Evolutionary conservation across 176 grass and related monocot species (phyloP).

Genomic region (Eleusine coracana): DNA sequence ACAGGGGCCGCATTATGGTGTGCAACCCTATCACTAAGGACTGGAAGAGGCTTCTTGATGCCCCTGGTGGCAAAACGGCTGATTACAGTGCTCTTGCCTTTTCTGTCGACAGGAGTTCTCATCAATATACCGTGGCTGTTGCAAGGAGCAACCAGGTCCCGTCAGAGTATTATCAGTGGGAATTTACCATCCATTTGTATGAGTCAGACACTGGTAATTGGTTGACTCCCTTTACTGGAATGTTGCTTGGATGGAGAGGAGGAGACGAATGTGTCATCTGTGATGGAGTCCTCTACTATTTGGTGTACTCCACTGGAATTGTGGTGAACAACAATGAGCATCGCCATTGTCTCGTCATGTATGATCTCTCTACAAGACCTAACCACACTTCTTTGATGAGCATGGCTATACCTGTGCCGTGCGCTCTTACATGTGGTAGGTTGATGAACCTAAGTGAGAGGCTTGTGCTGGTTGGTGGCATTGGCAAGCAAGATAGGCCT

Average conservation of each 20-base stretch:
- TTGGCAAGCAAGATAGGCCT: conserved; percentile 81
- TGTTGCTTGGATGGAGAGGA: conserved; percentile 67
- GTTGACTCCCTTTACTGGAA: conserved; percentile 58
- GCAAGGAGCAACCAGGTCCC: conserved; percentile 73
- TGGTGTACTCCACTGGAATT: conserved; percentile 71
- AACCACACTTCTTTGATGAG: conserved; percentile 53
- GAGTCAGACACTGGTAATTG: conserved; percentile 52
- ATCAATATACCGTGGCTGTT: conserved; percentile 66
- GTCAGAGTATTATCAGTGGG: conserved; percentile 68
- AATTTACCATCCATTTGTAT: conserved; percentile 73
- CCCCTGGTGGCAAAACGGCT: conserved; percentile 58
- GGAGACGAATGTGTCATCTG: conserved; percentile 87
- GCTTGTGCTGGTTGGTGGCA: conserved; percentile 78
- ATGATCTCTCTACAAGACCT: conserved; percentile 59
- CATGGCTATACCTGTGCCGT: conserved; percentile 72
- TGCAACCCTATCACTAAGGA: conserved; percentile 86
- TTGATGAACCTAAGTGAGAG: conserved; percentile 78
- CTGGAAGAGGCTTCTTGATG: conserved; percentile 57
- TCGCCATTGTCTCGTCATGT: conserved; percentile 75
- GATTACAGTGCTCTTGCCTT: conserved; percentile 80
- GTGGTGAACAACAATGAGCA: conserved; percentile 53
- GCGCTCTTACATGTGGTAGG: conserved; percentile 71
- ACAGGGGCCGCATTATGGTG: conserved; percentile 64
- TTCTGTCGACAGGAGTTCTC: conserved; percentile 53
- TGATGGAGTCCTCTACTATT: conserved; percentile 78